Base-by-base conservation (phyloP, 2,329 filamentous ascomycete genomes). In the Apiospora malaysiana region DNA sequence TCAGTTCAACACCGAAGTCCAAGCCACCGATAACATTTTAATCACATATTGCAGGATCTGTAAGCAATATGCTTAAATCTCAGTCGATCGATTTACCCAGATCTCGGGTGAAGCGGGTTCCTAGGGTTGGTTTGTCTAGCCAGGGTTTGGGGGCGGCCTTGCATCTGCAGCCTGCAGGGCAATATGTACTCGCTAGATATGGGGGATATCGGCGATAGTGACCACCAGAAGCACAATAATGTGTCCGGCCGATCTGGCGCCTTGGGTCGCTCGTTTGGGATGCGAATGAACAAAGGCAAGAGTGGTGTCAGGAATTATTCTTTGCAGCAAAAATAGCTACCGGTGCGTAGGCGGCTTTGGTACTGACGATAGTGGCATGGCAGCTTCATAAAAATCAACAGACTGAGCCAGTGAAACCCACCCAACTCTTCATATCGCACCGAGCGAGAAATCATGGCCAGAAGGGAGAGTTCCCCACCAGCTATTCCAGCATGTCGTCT, bases 41-140 rank as follows among this genome's bases (percentile, higher is more conserved):
- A 59, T 59, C 27, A 59, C 32, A 23, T 23, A 63, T 21, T 63
- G 56, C 56, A 63, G 56, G 18, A 63, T 40, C 56, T 63, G 56
- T 40, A 37, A 14, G 9, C n/a, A 37, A 14, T 40, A 21, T 32
- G 32, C 32, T 32, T 6, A 32, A 32, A 32, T 63, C 21, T 32
- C 32, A n/a, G 18, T 10, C 42, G 27, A 40, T 40, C 56, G 32
- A 14, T 63, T 23, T 40, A 32, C 18, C 32, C 27, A 63, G 32
- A 23, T 40, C 18, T 63, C 27, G 4, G 56, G 18, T 9, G 18
- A 9, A 63, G 32, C 8, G 32, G 18, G 18, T 18, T 14, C 32
- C 56, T 7, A 18, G 51, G 10, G 7, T 37, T 32, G 32, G 27
- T 4, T 40, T 21, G 27, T 63, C 42, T 18, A 14, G 42, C 42